Base-by-base conservation (phyloP, 768 basidiomycete genomes). In the Hemileccinum impolitum region DNA sequence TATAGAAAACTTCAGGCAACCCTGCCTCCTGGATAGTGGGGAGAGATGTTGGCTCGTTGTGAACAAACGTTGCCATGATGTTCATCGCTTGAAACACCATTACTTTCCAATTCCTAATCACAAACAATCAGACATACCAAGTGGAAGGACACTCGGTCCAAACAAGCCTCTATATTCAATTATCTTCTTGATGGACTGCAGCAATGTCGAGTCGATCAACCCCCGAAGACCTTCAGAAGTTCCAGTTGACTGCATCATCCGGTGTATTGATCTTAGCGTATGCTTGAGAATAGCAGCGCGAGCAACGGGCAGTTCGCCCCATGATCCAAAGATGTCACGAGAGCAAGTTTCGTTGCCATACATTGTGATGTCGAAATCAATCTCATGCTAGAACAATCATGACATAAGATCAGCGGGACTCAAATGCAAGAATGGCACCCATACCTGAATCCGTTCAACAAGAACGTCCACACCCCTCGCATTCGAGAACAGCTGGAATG, bases 21-120 rank as follows among this genome's bases (percentile, higher is more conserved):
- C 86, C 83, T 23, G 84, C 79, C 67, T 99, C 96, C 68, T 99
- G 96, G 18, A 99, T 87, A 46, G 95, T 85, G 2, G 82, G 74
- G 48, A 99, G 72, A 14, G 92, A 96, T 0, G 94, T 97, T 7
- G 96, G 96, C 66, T 99, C 96, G 56, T 98, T 99, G 74, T 99
- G 95, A 9, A 98, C 85, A 68, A 97, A 97, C 0, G 93, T 93
- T 13, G 93, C 84, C 85, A 96, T 91, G 61, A 94, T 87, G 65
- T 94, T 93, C 73, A 94, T 90, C 5, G 90, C 93, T 58, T 46
- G 28, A 9, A 46, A 18, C 6, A 31, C 30, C 15, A 56, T 62
- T 45, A 62, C 28, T 50, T 34, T 31, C 26, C 26, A 40, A n/a
- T 15, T 42, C 4, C 43, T 12, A 2, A 41, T 17, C 4, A 25